Base-by-base conservation (phyloP, 164 flowering plant species). In the Stephania japonica region DNA sequence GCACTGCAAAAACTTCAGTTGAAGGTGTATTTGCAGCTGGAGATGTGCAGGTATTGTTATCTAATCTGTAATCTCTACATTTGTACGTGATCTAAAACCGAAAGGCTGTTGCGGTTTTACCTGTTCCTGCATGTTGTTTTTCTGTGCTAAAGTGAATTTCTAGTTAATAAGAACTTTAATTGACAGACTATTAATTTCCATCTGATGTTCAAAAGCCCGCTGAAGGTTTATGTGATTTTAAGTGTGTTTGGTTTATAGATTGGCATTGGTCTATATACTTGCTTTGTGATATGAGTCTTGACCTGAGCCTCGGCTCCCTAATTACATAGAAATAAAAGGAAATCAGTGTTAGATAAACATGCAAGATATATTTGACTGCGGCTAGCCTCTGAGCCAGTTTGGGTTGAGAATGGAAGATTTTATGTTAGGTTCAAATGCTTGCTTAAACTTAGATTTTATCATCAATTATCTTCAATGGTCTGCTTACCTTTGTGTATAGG, bases 1-100 rank as follows among this genome's bases (percentile, higher is more conserved):
- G 98, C 49, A 71, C 87, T 72, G 91, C 96, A 42, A 83, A 78
- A 78, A 93, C 99, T 71, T 91, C 97, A 65, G 89, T 87, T 41
- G 89, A 90, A 80, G 99, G 99, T 78, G 93, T 95, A 72, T 95
- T 91, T 87, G 98, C 98, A 7, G 99, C 99, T 75, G 99, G 99
- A 73, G 99, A 95, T 89, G 97, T 95, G 56, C 99, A 93, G 99
- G 99, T 93, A 87, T 73, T 72, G 24, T 59, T 63, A 13, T 64
- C 56, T 19, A 21, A 43, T 14, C n/a, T n/a, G 24, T 68, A 23
- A 25, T 50, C 71, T 71, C 50, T 26, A 6, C 53, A 14, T 24
- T 10, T 72, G 16, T 27, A 32, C 62, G 50, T 38, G 69, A 5
- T 53, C 12, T 59, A 25, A 3, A 32, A 32, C 38, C 38, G 38